Percentiles rank a stretch among this genome's conserved stretches.
phyloP scores from a whole-genome alignment of 2,329 filamentous ascomycete genomes.

The Amphichorda felina region DNA sequence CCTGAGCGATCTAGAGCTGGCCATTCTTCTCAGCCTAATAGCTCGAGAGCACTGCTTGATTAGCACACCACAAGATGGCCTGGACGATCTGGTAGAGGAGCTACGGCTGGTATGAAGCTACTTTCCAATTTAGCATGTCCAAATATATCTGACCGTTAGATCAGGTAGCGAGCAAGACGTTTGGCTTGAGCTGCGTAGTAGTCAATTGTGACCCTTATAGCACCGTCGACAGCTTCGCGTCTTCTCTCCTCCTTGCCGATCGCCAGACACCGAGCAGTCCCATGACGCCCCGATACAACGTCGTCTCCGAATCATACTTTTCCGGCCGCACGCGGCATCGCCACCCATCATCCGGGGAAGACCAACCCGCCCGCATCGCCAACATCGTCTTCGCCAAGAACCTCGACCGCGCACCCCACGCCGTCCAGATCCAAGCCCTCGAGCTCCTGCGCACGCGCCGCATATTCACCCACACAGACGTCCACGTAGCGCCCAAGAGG shows the following conservation, averaged over 20 bases:
- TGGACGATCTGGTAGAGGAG: constrained; percentile 63
- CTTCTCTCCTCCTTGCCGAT: constrained; percentile 46
- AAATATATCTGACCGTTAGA: neutral
- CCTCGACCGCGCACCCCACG: constrained; percentile 59
- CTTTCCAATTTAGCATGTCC: neutral
- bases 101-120: constrained; percentile 47
- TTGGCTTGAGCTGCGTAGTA: constrained; percentile 58
- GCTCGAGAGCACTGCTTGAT: constrained; percentile 82
- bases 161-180: constrained; percentile 57
- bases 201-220: constrained; percentile 63
- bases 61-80: constrained; percentile 49
- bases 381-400: constrained; percentile 76
- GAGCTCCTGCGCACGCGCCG: constrained; percentile 71
- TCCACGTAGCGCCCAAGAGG: constrained; percentile 61
- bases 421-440: constrained; percentile 70
- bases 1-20: constrained; percentile 80
- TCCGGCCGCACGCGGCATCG: constrained; percentile 11
- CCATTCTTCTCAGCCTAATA: constrained; percentile 68
- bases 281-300: constrained; percentile 12
- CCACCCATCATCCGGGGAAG: constrained; percentile 11
- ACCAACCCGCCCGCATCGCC: constrained; percentile 39
- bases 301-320: constrained; percentile 18
- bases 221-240: constrained; percentile 71
- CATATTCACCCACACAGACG: constrained; percentile 63
- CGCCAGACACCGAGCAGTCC: constrained; percentile 11